Conservation (phyloP, 2,329 filamentous ascomycete species). For the Zelopaecilomyces penicillatus region DNA sequence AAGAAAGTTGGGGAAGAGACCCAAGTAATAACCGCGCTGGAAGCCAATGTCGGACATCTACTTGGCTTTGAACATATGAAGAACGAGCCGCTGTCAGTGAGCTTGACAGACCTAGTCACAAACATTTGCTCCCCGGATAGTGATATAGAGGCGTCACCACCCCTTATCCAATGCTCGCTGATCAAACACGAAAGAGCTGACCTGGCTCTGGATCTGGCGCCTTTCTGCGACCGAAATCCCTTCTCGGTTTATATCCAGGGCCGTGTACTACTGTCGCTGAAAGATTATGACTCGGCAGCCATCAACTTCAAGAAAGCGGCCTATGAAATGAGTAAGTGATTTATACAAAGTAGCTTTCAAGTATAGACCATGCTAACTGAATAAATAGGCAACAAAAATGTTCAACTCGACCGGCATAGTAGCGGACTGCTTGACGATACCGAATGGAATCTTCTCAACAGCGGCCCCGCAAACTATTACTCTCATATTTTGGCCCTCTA, state of each 20-base stretch:
- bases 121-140: conserved; percentile 58
- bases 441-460: conserved; percentile 61
- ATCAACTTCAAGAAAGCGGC: conserved; percentile 75
- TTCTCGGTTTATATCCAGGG: conserved; percentile 79
- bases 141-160: conserved; percentile 54
- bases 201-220: conserved; percentile 47
- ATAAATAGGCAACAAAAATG: conserved; percentile 34
- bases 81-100: conserved; percentile 44
- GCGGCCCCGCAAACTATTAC: conserved; percentile 76
- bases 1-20: conserved; percentile 37
- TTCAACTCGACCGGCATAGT: conserved; percentile 45
- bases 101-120: conserved; percentile 58
- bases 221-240: conserved; percentile 47
- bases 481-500: conserved; percentile 77
- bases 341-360: not conserved
- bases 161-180: conserved; percentile 54
- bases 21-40: conserved; percentile 48
- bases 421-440: conserved; percentile 64
- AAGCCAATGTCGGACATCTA: conserved; percentile 54
- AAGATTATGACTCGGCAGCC: conserved; percentile 65
- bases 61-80: conserved; percentile 48
- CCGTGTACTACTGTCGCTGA: conserved; percentile 64
- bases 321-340: conserved; percentile 65
- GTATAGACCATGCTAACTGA: conserved; percentile 1
- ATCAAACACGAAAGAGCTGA: conserved; percentile 52